A percentile compares a stretch with the other conserved stretches of the same genome.
These are phyloP conservation scores for Nakazawaea sp. DNA, from an alignment of 805 yeast genomes.

Conservation along the genomic window DNA sequence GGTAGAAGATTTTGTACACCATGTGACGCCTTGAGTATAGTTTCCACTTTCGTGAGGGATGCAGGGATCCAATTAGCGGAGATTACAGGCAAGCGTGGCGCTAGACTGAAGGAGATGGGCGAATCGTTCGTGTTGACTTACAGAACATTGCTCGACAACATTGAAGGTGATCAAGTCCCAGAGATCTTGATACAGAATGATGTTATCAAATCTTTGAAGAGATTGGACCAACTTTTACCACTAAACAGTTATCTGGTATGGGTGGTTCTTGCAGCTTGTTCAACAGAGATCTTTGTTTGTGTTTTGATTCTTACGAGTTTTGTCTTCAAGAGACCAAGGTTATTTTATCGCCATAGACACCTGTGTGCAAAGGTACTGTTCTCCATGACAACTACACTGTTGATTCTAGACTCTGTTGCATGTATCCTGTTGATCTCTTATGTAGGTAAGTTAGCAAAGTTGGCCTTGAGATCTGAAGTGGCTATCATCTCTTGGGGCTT, in stretches of 20 bases:
- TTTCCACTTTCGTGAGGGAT: conserved; percentile 41
- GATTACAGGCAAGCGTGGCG: conserved; percentile 31
- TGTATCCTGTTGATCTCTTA: conserved; percentile 20
- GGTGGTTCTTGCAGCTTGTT: too few species aligned
- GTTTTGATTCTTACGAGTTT: not conserved
- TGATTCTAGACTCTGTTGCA: conserved; percentile 14
- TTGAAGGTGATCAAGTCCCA: conserved; percentile 10
- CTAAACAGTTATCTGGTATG: conserved; percentile 7
- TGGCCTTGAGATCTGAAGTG: conserved; percentile 17
- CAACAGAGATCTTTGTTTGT: too few species aligned
- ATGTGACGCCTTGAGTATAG: conserved; percentile 39
- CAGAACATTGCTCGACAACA: conserved; percentile 19
- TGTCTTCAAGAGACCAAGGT: not conserved
- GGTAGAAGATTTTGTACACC: conserved; percentile 23
- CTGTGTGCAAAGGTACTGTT: conserved; percentile 11
- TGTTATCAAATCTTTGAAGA: too few species aligned
- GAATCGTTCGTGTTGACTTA: conserved; percentile 34
- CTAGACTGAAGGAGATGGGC: conserved; percentile 31
- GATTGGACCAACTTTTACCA: conserved; percentile 1
- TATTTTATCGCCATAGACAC: conserved; percentile 3
- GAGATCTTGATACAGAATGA: conserved; percentile 9
- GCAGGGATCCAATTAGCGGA: conserved; percentile 39
- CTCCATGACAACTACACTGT: conserved; percentile 11
- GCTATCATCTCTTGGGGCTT: conserved; percentile 12
- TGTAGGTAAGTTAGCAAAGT: conserved; percentile 13